Base-by-base conservation (phyloP, 225 moss, liverwort and hornwort genomes). In the Physcomitrium patens region DNA sequence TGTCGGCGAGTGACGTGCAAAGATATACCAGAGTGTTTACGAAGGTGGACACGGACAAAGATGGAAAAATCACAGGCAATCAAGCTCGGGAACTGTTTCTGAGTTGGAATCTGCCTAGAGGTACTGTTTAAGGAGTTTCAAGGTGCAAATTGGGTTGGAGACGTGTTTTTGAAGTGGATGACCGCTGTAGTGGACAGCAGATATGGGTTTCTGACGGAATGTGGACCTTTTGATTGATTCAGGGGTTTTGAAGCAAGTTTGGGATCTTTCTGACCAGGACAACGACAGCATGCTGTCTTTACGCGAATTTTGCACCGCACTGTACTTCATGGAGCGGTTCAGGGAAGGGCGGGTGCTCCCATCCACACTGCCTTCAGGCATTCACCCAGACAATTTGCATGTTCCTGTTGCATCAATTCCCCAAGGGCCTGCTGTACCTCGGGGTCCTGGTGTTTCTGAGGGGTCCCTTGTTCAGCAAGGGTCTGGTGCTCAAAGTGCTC, bases 231-330 rank as follows among this genome's bases (percentile, higher is more conserved):
- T 66, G 77, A 42, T 77, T 50, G 50, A 75, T 72, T 60, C 89
- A 99, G 99, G 95, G 74, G 86, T 99, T 50, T 82, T 99, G 93
- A 99, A 92, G 89, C 93, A 95, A 82, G 95, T 99, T 42, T 99
- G 99, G 99, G 93, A 99, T 78, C 88, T 99, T 74, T 93, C 99
- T 13, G 99, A 99, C 82, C 82, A 95, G 72, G 99, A 99, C 77
- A 82, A 79, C 55, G 99, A 99, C 73, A 92, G 95, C 80, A 93
- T 93, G 99, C 77, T 99, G 70, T 99, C 99, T 12, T 50, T 90
- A 59, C 88, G 86, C 54, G 99, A 99, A 77, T 99, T 99, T 67
- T 93, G 99, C 71, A 92, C 93, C 8, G 93, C 99, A 4, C 86
- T 99, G 54, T 96, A 99, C 74, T 89, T 99, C 50, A 99, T 99